A percentile compares a stretch with the other conserved stretches of the same genome.
Conservation (phyloP, 2,329 filamentous ascomycete genomes). For the Verticillium zaregamsianum region DNA sequence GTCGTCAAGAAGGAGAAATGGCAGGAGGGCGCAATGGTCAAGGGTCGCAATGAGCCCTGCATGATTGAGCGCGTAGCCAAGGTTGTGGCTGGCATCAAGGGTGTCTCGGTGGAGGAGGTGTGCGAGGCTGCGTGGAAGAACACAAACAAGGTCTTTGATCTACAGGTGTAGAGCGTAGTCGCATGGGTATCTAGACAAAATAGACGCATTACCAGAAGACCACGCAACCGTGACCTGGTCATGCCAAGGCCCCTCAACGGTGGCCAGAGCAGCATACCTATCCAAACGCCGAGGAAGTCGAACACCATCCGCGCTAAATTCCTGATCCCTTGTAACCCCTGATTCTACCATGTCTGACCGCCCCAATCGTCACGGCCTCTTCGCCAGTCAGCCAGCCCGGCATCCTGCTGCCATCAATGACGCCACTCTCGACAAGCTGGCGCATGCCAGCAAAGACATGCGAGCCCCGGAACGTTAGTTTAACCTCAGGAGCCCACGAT, state of each 20-base stretch:
- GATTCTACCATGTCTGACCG: constrained; percentile 64
- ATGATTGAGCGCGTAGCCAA: constrained; percentile 83
- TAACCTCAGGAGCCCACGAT: constrained; percentile 54
- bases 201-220: constrained; percentile 7
- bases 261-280: neutral
- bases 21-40: constrained; percentile 82
- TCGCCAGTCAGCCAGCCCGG: constrained; percentile 91
- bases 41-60: constrained; percentile 90
- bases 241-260: neutral
- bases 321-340: constrained; percentile 53
- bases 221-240: neutral
- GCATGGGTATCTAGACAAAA: constrained; percentile 9
- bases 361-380: constrained; percentile 70
- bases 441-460: constrained; percentile 81
- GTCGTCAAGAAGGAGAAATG: constrained; percentile 96
- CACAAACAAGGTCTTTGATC: constrained; percentile 72
- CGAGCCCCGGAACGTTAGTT: constrained; percentile 66
- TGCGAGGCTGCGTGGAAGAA: constrained; percentile 84
- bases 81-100: constrained; percentile 84
- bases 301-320: constrained; percentile 27
- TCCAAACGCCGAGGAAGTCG: neutral
- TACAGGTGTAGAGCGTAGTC: constrained; percentile 45
- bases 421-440: constrained; percentile 70
- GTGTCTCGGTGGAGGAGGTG: constrained; percentile 72
- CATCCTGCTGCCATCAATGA: constrained; percentile 73